Evolutionary conservation across 2,329 filamentous ascomycete species (phyloP), one percentile per base, ranked within the genome.

Genomic region (Nothopassalora personata): DNA sequence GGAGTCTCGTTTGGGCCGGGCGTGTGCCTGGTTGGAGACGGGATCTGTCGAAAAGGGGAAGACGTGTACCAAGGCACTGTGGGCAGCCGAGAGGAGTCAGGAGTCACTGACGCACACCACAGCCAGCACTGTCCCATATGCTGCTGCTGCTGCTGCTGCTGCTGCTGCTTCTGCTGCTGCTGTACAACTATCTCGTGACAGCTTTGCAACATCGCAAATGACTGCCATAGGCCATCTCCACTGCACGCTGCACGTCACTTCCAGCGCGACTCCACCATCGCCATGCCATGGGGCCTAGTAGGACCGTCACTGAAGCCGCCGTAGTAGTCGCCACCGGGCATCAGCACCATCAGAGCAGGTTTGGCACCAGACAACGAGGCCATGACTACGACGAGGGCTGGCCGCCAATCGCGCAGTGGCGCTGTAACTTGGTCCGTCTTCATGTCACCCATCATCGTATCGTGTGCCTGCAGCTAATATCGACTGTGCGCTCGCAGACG

Each of bases 341-440:
- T 53, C 67, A 69, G 56, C 60, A 51, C 18, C 56, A 57, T 47
- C 59, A 64, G 52, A 62, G 60, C 15, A 67, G 70, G 49, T 71
- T 71, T 53, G 67, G 68, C 54, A 66, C 63, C 34, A 61, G 59
- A 9, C 51, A 57, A 47, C 64, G 64, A 54, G 54, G 45, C 23
- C 57, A 55, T 53, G 68, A 71, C 27, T 54, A 59, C 54, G 61
- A 59, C 54, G 61, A 64, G n/a, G 58, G 64, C 13, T 33, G 56
- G 33, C 68, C 69, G 27, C 52, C 51, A 11, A 64, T 76, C 19
- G 71, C 71, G 27, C 57, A 58, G 52, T 77, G 75, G 75, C 70
- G 76, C 51, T 77, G 75, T 63, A 76, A 78, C 53, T 67, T 78
- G 64, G 70, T 72, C 62, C 53, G 70, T 67, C 51, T 19, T n/a